Evolutionary conservation across 2,329 filamentous ascomycete species (phyloP).

Genomic region (Chaetoscypha palmicola): DNA sequence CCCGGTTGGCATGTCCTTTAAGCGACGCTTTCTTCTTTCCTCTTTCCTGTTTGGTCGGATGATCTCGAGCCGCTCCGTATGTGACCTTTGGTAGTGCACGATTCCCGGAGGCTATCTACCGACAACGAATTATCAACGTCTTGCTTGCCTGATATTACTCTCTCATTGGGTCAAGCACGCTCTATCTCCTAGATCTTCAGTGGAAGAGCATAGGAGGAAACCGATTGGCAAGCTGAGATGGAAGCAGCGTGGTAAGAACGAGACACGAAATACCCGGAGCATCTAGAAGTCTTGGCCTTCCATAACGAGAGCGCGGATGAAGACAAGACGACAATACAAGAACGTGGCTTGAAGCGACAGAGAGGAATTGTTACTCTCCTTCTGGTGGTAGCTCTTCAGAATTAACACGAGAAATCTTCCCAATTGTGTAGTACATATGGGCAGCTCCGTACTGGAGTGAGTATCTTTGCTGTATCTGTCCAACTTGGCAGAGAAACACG

Average conservation of each 20-base stretch:
- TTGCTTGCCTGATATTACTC: no score
- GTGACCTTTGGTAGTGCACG: not conserved
- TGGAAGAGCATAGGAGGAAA: no score
- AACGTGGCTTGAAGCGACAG: not conserved
- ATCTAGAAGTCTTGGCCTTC: not conserved
- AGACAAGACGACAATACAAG: not conserved
- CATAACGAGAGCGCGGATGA: not conserved
- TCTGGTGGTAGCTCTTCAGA: no score
- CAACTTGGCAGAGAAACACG: not conserved
- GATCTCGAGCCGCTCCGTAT: constrained; percentile 1
- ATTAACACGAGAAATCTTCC: no score
- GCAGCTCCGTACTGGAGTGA: no score
- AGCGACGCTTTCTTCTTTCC: not conserved
- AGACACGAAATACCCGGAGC: constrained; percentile 5
- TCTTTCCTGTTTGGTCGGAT: constrained; percentile 1
- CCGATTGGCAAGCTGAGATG: constrained; percentile 5
- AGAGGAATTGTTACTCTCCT: not conserved
- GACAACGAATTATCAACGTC: no score
- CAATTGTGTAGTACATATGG: no score
- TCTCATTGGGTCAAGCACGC: no score
- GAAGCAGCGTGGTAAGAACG: not conserved
- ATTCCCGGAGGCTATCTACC: constrained; percentile 1
- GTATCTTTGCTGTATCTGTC: no score
- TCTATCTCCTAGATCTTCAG: no score
- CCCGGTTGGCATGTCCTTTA: not conserved